A percentile compares a stretch with the other conserved stretches of the same genome.
phyloP scores from a whole-genome alignment of 805 yeast genomes.

The Saccharomyces paradoxus region DNA sequence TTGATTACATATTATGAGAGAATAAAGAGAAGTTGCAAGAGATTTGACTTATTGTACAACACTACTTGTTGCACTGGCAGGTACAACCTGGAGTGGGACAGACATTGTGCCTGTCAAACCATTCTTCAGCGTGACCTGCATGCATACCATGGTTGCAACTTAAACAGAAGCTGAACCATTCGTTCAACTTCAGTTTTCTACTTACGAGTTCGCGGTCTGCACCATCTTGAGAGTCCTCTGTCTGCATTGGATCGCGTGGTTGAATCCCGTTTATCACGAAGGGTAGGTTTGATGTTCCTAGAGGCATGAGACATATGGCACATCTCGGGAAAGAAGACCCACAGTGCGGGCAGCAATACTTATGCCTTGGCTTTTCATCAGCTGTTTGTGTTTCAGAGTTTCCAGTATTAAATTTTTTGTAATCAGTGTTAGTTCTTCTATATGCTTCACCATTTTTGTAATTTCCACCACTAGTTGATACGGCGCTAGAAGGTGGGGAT shows the following conservation, averaged over 20 bases:
- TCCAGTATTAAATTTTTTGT: background rate
- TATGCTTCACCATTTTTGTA: background rate
- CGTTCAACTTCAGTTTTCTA: slow-evolving; percentile 38
- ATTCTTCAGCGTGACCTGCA: slow-evolving; percentile 90
- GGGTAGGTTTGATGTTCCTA: slow-evolving; percentile 46
- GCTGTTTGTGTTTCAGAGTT: background rate
- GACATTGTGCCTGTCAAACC: slow-evolving; percentile 80
- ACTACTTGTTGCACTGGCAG: slow-evolving; percentile 67
- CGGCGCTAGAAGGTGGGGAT: background rate
- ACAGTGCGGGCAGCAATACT: slow-evolving; percentile 66
- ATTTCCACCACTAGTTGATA: background rate
- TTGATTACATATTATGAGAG: background rate
- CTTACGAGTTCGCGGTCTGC: background rate
- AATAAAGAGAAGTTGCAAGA: background rate
- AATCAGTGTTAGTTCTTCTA: background rate
- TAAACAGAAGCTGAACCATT: slow-evolving; percentile 88
- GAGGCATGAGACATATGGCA: slow-evolving; percentile 73
- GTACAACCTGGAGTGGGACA: slow-evolving; percentile 94
- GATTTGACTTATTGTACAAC: slow-evolving; percentile 1
- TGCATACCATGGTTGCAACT: slow-evolving; percentile 92
- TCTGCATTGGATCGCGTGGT: background rate
- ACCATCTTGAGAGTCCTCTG: background rate
- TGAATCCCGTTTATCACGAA: slow-evolving; percentile 26
- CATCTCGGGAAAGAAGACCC: slow-evolving; percentile 84
- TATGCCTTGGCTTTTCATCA: slow-evolving; percentile 10